These are phyloP conservation scores for Komagataella ulmi DNA, from an alignment of 805 yeast species.

Conservation along the genomic window DNA sequence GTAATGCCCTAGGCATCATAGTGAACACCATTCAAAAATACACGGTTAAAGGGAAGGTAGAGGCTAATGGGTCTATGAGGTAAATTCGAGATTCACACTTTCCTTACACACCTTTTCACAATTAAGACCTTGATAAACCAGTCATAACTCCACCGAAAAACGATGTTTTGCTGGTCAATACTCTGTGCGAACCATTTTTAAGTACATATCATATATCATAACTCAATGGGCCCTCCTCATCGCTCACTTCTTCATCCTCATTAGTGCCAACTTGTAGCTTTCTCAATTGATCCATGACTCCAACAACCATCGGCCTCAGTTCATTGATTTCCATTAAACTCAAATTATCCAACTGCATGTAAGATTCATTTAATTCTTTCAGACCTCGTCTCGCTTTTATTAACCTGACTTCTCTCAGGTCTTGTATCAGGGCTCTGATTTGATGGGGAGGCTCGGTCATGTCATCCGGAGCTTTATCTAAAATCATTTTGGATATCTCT, in stretches of 20 bases:
- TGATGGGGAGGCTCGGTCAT: constrained; percentile 59
- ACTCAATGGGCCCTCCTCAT: neutral
- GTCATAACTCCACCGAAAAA: neutral
- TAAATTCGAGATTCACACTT: neutral
- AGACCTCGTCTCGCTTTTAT: constrained; percentile 77
- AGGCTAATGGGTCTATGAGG: neutral
- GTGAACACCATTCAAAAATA: neutral
- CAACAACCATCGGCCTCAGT: constrained; percentile 67
- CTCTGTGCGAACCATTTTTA: neutral
- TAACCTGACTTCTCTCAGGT: constrained; percentile 70
- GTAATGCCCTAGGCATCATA: neutral
- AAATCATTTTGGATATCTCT: constrained; percentile 58
- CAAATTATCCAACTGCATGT: constrained; percentile 71
- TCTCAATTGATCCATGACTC: constrained; percentile 69
- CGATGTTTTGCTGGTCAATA: neutral
- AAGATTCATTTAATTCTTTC: constrained; percentile 63
- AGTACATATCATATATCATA: neutral
- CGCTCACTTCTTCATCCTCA: neutral
- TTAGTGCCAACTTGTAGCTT: constrained; percentile 27
- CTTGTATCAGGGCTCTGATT: constrained; percentile 62
- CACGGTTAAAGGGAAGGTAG: neutral
- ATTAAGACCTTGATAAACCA: no score
- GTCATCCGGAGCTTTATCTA: constrained; percentile 66
- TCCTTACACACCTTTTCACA: no score
- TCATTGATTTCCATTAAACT: constrained; percentile 82